Evolutionary conservation across 2,329 filamentous ascomycete genomes (phyloP).

Genomic region (Colletotrichum euphorbiae): DNA sequence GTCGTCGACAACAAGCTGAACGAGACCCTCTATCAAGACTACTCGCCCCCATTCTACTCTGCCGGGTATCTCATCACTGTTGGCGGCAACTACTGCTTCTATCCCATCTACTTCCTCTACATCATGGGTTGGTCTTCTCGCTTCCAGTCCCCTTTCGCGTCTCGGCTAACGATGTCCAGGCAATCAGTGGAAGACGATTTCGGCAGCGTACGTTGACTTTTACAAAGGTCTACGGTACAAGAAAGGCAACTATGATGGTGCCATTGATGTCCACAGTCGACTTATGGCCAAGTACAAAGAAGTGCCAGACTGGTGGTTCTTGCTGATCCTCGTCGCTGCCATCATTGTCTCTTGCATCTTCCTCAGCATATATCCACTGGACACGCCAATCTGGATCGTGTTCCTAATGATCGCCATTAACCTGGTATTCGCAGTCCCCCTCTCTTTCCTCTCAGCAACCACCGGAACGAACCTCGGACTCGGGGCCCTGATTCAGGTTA

Average conservation of each 20-base stretch:
- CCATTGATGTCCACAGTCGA: constrained; percentile 56
- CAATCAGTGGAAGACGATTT: constrained; percentile 54
- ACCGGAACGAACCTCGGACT: constrained; percentile 58
- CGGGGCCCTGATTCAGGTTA: constrained; percentile 56
- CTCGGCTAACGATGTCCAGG: constrained; percentile 22
- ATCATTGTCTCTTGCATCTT: constrained; percentile 50
- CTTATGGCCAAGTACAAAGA: constrained; percentile 58
- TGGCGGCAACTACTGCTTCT: constrained; percentile 58
- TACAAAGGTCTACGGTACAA: constrained; percentile 53
- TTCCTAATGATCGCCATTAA: constrained; percentile 51
- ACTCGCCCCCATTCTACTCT: constrained; percentile 59
- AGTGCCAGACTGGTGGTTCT: constrained; percentile 63
- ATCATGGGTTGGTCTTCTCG: constrained; percentile 46
- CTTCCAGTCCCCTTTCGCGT: accelerated
- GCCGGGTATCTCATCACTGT: constrained; percentile 55
- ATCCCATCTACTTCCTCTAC: constrained; percentile 57
- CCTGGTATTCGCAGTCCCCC: constrained; percentile 56
- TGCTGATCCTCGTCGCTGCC: constrained; percentile 51
- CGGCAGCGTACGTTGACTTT: constrained; percentile 53
- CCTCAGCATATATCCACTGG: constrained; percentile 45
- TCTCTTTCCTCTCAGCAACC: constrained; percentile 57
- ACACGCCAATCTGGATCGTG: constrained; percentile 47
- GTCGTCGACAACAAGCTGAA: constrained; percentile 54
- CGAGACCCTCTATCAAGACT: constrained; percentile 52
- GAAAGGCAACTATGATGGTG: constrained; percentile 54